Percentiles rank a stretch among this genome's conserved stretches.
phyloP scores from a whole-genome alignment of 2,329 filamentous ascomycete genomes.

The Trichoderma asperellum region DNA sequence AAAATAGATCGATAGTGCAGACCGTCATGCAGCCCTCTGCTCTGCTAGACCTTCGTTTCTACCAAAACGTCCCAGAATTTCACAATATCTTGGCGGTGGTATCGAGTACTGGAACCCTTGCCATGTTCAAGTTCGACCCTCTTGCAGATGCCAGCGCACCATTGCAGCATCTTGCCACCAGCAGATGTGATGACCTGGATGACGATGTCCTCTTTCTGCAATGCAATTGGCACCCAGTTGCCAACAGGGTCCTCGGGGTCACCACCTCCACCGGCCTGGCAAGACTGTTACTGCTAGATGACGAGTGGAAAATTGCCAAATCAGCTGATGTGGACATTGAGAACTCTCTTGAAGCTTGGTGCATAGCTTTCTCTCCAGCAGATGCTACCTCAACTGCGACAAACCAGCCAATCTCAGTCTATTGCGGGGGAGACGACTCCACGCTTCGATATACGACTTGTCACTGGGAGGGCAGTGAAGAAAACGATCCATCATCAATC shows the following conservation, averaged over 20 bases:
- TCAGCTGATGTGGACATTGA: conserved; percentile 47
- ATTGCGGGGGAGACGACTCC: conserved; percentile 78
- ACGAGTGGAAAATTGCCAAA: conserved; percentile 45
- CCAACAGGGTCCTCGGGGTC: conserved; percentile 62
- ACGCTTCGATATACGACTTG: conserved; percentile 55
- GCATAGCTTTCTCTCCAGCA: conserved; percentile 60
- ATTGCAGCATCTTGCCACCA: conserved; percentile 48
- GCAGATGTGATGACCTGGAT: conserved; percentile 54
- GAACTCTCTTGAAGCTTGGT: conserved; percentile 74
- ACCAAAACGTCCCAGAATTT: conserved; percentile 47
- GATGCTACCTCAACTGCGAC: conserved; percentile 28
- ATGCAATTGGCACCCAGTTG: conserved; percentile 70
- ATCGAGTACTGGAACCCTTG: conserved; percentile 74
- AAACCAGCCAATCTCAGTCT: conserved; percentile 47
- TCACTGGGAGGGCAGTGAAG: conserved; percentile 23
- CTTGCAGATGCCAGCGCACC: conserved; percentile 38
- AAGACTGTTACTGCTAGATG: conserved; percentile 55
- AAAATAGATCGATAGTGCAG: conserved; percentile 48
- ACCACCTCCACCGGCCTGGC: conserved; percentile 73
- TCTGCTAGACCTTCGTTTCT: conserved; percentile 85
- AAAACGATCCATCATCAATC: conserved; percentile 30
- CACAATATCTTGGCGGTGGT: conserved; percentile 69
- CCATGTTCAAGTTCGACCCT: conserved; percentile 62
- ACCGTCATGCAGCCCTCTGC: conserved; percentile 69
- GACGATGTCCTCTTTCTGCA: conserved; percentile 69